A percentile compares a stretch with the other conserved stretches of the same genome.
Evolutionary conservation across 2,329 filamentous ascomycete genomes (phyloP).

Genomic region (Daldinia sp.): DNA sequence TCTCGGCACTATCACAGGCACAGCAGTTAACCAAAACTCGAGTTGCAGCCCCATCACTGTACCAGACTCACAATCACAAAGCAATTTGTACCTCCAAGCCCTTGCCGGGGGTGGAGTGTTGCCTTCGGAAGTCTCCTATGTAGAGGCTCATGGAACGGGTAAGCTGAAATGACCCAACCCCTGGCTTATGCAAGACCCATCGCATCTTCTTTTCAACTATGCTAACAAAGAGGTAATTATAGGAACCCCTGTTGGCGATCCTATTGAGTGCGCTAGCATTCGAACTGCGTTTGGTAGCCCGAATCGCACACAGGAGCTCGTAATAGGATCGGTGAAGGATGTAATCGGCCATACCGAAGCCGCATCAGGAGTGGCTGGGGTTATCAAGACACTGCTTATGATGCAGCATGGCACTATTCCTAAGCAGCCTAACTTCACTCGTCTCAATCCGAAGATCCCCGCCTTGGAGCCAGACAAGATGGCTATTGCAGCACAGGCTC

Average conservation of each 20-base stretch:
- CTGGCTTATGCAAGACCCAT: neutral
- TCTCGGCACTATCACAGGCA: slow-evolving; percentile 56
- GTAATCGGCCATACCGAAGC: slow-evolving; percentile 51
- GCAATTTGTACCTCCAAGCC: slow-evolving; percentile 49
- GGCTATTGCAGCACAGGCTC: slow-evolving; percentile 41
- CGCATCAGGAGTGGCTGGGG: slow-evolving; percentile 48
- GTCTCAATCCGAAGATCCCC: slow-evolving; percentile 49
- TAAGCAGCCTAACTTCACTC: slow-evolving; percentile 46
- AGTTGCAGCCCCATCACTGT: slow-evolving; percentile 45
- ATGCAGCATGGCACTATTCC: slow-evolving; percentile 46
- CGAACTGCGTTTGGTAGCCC: slow-evolving; percentile 34
- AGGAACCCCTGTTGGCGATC: slow-evolving; percentile 53
- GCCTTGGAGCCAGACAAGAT: slow-evolving; percentile 36
- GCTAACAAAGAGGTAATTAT: neutral
- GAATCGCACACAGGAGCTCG: slow-evolving; percentile 16
- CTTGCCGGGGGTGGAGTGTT: slow-evolving; percentile 43
- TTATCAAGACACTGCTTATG: slow-evolving; percentile 53
- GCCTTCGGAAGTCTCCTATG: slow-evolving; percentile 48
- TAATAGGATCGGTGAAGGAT: slow-evolving; percentile 51
- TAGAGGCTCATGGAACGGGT: slow-evolving; percentile 56
- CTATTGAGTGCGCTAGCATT: slow-evolving; percentile 44
- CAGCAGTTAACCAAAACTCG: slow-evolving; percentile 52
- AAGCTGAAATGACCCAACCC: slow-evolving; percentile 2
- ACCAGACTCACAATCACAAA: slow-evolving; percentile 47
- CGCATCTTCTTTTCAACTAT: neutral